Base-by-base conservation (phyloP, 1,284 basidiomycete species). In the Trametes pubescens region DNA sequence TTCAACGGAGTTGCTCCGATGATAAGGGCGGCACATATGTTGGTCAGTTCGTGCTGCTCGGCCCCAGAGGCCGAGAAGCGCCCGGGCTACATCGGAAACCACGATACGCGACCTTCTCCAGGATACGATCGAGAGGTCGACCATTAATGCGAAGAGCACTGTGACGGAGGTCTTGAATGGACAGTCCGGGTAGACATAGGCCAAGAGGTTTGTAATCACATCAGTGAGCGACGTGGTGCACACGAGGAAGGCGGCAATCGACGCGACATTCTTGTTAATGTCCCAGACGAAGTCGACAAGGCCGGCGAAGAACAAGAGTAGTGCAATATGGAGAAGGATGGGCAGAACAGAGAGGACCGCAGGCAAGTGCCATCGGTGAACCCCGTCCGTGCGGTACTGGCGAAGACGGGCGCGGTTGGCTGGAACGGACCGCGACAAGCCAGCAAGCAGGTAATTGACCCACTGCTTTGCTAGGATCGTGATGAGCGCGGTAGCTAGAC, bases 291-390 rank as follows among this genome's bases (percentile, higher is more conserved):
- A 66, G 35, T 69, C 65, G 32, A 65, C 49, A 1, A 69, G 62
- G 13, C 65, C 67, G 11, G 58, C 60, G 35, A 69, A 66, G 57
- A 66, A 69, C 1, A 69, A 46, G 4, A 69, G 47, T 1, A 69
- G 51, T 2, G 62, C 18, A 26, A 66, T 34, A 40, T 69, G 65
- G 8, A 69, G 63, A 10, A 69, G 55, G 18, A 63, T 22, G 8
- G 65, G 67, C 7, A 69, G 40, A 18, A 60, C 37, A 0, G 58
- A 53, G 7, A 66, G 16, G 14, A 66, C n/a, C 2, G 57, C 37
- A 14, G 59, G 54, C 8, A 66, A 35, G 18, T 63, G 49, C 67
- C 65, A 69, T 32, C 52, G 57, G 26, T 61, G 56, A 29, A 65
- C 14, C 0, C 55, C 57, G 16, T 66, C 62, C 18, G 51, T 48